phyloP scores from a whole-genome alignment of 495 filamentous ascomycete genomes.

The Penicillium subrubescens region DNA sequence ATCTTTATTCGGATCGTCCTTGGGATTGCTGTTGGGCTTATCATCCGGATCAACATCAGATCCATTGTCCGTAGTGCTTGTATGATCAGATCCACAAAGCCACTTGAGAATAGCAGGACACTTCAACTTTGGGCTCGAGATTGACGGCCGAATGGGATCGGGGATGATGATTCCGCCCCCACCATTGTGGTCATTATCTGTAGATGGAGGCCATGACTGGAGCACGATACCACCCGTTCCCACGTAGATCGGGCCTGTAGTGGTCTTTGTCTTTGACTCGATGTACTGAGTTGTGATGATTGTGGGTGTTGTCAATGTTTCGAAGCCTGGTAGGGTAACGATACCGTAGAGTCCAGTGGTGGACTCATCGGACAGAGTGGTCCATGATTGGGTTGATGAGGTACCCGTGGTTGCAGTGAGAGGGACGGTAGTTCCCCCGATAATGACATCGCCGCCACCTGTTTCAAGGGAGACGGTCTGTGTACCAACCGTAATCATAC shows the following conservation, averaged over 20 bases:
- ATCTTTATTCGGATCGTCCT: neutral
- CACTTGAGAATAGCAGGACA: neutral
- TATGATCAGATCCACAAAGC: neutral
- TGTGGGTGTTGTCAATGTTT: neutral
- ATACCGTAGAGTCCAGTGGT: neutral
- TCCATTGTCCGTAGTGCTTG: neutral
- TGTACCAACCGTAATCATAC: neutral
- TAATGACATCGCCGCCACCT: neutral
- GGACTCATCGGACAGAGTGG: neutral
- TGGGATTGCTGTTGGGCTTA: neutral
- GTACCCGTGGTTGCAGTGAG: neutral
- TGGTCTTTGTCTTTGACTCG: neutral
- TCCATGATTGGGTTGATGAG: neutral
- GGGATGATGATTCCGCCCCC: neutral
- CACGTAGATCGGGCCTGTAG: neutral
- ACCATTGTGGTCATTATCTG: neutral
- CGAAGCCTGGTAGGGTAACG: neutral
- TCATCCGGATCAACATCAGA: neutral
- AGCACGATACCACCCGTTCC: neutral
- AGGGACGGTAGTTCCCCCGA: neutral
- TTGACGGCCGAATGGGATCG: neutral
- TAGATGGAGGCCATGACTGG: neutral
- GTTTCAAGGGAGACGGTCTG: neutral
- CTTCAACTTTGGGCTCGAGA: neutral
- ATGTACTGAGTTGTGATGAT: neutral